Percentiles rank a stretch among this genome's conserved stretches.
These are phyloP conservation scores for Hyaloscypha variabilis DNA, from an alignment of 495 filamentous ascomycete species.

Conservation along the genomic window DNA sequence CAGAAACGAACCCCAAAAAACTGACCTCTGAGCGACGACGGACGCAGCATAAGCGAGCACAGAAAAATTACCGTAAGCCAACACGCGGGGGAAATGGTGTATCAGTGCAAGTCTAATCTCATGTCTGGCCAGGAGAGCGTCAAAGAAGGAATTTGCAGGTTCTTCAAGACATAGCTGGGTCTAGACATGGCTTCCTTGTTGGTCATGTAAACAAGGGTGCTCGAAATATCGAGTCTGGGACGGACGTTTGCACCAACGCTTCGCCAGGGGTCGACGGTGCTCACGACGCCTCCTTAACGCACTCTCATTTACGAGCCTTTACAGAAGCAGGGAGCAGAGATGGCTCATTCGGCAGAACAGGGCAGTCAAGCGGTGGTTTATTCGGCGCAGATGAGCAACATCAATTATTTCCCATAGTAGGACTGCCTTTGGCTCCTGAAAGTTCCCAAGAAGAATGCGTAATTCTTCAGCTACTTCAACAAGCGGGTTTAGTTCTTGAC, in stretches of 20 bases:
- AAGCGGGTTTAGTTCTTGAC: not conserved
- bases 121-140: constrained; percentile 12
- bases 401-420: not conserved
- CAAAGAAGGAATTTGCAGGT: constrained; percentile 10
- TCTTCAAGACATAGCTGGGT: constrained; percentile 15
- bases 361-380: not conserved
- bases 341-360: not conserved
- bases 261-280: not conserved
- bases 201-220: not conserved
- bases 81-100: not conserved
- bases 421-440: not conserved
- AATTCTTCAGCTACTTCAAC: constrained; percentile 8
- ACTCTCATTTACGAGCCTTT: not conserved
- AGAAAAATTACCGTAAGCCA: constrained; percentile 19
- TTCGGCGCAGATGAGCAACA: not conserved
- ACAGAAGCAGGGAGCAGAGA: not conserved
- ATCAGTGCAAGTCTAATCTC: not conserved
- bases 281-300: not conserved
- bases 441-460: not conserved
- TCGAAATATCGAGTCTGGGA: not conserved
- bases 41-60: constrained; percentile 12
- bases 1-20: not conserved
- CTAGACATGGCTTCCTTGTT: not conserved
- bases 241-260: not conserved
- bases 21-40: constrained; percentile 10